Evolutionary conservation across 2,329 filamentous ascomycete species (phyloP), one percentile per base, ranked within the genome.

Genomic region (Phyllosticta citribraziliensis): DNA sequence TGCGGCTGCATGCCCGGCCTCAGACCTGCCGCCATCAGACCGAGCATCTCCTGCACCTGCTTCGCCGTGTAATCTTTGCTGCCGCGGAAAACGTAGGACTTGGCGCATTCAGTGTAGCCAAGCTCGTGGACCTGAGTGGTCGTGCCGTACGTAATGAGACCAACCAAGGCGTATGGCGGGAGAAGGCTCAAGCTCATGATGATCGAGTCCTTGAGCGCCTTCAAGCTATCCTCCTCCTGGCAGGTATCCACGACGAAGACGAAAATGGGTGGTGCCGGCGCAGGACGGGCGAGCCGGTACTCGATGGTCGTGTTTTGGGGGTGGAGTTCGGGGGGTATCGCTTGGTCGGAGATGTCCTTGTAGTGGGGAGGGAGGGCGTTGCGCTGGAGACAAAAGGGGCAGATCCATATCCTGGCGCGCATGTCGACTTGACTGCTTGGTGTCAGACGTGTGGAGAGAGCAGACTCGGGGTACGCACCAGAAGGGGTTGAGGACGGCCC

Each of bases 31-130:
- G 88, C 83, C 55, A 87, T 81, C 60, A 97, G 81, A 27, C 92
- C 94, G 57, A 99, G 86, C 94, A 99, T 99, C 72, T 99, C 94
- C 75, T 97, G 93, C n/a, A 99, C 91, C 73, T 97, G 92, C 78
- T 97, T 97, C 59, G 92, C 89, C n/a, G 87, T 83, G 75, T 99
- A 99, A 70, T 99, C 94, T 80, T 97, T 99, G 80, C 87, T 97
- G 50, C 94, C 94, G 61, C 93, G 86, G 82, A 99, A 99, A 52
- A 99, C 94, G 70, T 97, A 99, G 5, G 93, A 97, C 77, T 97
- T 99, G 66, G 94, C 91, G 76, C 94, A 99, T 76, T 97, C 94
- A 60, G 89, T 92, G 73, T 99, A 99, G 60, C 94, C 94, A 67
- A 99, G 90, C 76, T 99, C 94, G 73, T 99, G 94, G 19, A 99